A percentile compares a stretch with the other conserved stretches of the same genome.
Evolutionary conservation across 2,329 filamentous ascomycete genomes (phyloP).

Genomic region (Kalaharituber pfeilii): DNA sequence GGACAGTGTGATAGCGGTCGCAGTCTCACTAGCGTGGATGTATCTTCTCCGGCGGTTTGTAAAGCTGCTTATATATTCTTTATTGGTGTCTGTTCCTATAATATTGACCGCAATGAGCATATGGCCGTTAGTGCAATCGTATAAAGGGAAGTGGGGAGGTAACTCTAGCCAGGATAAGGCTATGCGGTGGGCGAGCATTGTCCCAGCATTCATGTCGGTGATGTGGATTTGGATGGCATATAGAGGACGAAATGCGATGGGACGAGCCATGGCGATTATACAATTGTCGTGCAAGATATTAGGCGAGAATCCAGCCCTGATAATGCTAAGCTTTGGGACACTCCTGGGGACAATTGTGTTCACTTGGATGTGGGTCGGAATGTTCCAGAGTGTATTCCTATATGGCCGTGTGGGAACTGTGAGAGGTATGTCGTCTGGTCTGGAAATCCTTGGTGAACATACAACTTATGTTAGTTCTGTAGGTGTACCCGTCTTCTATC

Average conservation of each 20-base stretch:
- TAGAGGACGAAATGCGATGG: constrained; percentile 61
- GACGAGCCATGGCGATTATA: constrained; percentile 69
- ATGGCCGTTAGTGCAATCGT: constrained; percentile 81
- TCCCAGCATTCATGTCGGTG: constrained; percentile 55
- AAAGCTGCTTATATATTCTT: constrained; percentile 59
- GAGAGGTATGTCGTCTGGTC: constrained; percentile 36
- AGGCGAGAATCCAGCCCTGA: constrained; percentile 62
- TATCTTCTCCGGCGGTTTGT: constrained; percentile 76
- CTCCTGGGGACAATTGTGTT: constrained; percentile 61
- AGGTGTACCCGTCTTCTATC: constrained; percentile 19
- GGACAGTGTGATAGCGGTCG: constrained; percentile 76
- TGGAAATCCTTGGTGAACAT: constrained; percentile 42
- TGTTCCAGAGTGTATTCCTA: constrained; percentile 91
- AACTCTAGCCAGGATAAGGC: constrained; percentile 63
- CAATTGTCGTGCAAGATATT: constrained; percentile 85
- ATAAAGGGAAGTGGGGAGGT: constrained; percentile 59
- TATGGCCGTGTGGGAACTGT: constrained; percentile 57
- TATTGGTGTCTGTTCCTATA: constrained; percentile 68
- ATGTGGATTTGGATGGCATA: constrained; percentile 73
- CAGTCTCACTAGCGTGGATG: constrained; percentile 82
- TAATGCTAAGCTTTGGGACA: constrained; percentile 65
- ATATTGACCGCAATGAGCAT: constrained; percentile 78
- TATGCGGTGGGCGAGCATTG: constrained; percentile 72
- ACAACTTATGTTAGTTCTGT: not conserved
- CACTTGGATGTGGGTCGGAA: constrained; percentile 91